Evolutionary conservation across 257 asterid genomes (phyloP).

Genomic region (Solanum sparsipilum): DNA sequence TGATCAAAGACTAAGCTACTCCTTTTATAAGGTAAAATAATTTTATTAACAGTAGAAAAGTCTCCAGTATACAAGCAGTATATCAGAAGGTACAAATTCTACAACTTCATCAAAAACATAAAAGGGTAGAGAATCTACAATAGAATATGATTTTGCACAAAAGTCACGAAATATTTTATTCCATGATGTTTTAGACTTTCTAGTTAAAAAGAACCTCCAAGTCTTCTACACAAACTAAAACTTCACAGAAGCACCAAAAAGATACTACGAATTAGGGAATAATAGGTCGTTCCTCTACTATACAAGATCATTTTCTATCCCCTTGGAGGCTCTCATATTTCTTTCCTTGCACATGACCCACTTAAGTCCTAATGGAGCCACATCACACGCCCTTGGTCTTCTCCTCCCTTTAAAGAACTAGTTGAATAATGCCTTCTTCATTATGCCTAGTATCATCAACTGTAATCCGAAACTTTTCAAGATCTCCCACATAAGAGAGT

Average conservation of each 20-base stretch:
- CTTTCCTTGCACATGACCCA: not conserved
- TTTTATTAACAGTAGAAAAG: not conserved
- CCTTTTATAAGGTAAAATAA: not conserved
- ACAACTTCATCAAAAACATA: not conserved
- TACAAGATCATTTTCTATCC: not conserved
- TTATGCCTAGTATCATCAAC: not conserved
- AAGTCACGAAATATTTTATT: not conserved
- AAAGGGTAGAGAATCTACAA: not conserved
- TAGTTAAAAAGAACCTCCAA: not conserved
- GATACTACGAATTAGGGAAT: not conserved
- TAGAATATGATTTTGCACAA: not conserved
- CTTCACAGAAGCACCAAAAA: not conserved
- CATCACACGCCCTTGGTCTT: not conserved
- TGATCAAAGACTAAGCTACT: not conserved
- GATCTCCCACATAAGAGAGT: not conserved
- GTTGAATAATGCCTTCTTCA: not conserved
- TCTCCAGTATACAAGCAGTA: not conserved
- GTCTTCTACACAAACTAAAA: not conserved
- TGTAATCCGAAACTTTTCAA: not conserved
- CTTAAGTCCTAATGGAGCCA: not conserved
- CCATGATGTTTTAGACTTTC: not conserved
- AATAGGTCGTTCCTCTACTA: not conserved
- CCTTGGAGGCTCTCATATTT: not conserved
- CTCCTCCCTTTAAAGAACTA: not conserved
- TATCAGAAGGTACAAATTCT: too few species aligned